Evolutionary conservation across 495 filamentous ascomycete genomes (phyloP), one percentile per base, ranked within the genome.

Genomic region (Chaetomidium leptoderma): DNA sequence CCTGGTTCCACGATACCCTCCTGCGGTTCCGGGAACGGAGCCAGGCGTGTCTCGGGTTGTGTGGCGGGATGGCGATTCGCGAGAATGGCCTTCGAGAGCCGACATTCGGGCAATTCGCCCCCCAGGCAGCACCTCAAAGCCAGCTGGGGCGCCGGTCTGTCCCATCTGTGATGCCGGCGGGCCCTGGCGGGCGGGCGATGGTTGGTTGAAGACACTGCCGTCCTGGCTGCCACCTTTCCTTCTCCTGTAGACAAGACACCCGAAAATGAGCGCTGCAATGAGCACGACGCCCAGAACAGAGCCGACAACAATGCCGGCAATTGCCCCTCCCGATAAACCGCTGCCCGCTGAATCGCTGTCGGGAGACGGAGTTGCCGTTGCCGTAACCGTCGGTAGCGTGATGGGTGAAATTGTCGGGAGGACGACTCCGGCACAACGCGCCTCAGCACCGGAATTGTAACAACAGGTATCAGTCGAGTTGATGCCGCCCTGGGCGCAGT

Each of bases 381-480:
- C 60, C 8, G 77, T 72, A 3, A 75, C 56, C 26, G 75, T 81
- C 17, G 72, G 64, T 13, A 75, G 70, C 2, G 86, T 83, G 52
- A 89, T 83, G 57, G 87, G 81, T 8, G 85, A 87, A 29, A 87
- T 83, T 2, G 80, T 81, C 10, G 93, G 95, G 30, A 99, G 76
- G 27, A 81, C 74, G 30, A 99, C 86, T 33, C 81, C 80, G 30
- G 74, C 69, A 65, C 95, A 99, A 53, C 85, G 82, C 29, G 63
- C 69, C 44, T 87, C 76, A 23, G 86, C 83, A 61, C 90, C 79
- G n/a, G 92, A 84, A 62, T 84, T 88, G 53, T 87, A 83, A 66
- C 95, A 99, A 76, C 95, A 99, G 0, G 92, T 93, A 71, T 99
- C 95, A 49, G 90, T 97, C 16, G 90, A 85, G 72, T 96, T 96